phyloP scores from a whole-genome alignment of 2,329 filamentous ascomycete genomes.

The Dryadomyces quercivorus region DNA sequence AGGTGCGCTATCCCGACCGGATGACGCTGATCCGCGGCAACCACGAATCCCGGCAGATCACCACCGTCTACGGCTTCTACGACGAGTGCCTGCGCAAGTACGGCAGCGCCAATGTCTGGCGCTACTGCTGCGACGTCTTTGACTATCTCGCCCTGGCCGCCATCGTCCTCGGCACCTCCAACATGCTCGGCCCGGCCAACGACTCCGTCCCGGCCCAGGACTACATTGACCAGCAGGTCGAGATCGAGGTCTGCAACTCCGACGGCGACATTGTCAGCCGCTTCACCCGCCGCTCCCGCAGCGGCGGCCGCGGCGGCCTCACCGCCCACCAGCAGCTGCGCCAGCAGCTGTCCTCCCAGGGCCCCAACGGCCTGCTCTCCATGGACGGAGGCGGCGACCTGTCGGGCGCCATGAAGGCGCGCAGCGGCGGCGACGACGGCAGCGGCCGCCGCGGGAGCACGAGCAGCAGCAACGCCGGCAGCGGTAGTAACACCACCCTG shows the following conservation, averaged over 20 bases:
- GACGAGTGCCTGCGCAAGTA: conserved; percentile 95
- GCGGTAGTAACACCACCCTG: conserved; percentile 2
- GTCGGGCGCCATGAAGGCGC: neutral
- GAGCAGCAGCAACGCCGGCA: conserved; percentile 2
- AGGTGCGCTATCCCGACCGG: conserved; percentile 93
- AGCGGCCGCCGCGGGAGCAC: conserved; percentile 13
- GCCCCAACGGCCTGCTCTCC: neutral
- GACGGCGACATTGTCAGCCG: conserved; percentile 67
- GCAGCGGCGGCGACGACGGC: neutral
- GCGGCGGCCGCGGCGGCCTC: conserved; percentile 12
- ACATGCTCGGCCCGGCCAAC: conserved; percentile 40
- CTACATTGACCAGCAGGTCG: conserved; percentile 57
- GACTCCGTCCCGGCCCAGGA: conserved; percentile 32
- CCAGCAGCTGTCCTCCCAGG: conserved; percentile 7
- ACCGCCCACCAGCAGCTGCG: conserved; percentile 14
- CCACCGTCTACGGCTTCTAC: conserved; percentile 95
- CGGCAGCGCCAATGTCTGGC: conserved; percentile 92
- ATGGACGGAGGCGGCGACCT: neutral
- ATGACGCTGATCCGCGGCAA: conserved; percentile 94
- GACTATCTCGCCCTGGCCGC: conserved; percentile 90
- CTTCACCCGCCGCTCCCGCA: conserved; percentile 34
- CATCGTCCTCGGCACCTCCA: conserved; percentile 76
- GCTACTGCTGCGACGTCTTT: conserved; percentile 95
- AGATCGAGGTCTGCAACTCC: conserved; percentile 87
- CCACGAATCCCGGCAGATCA: conserved; percentile 94